Base-by-base conservation (phyloP, 306 rosid genomes). In the Malus sylvestris region DNA sequence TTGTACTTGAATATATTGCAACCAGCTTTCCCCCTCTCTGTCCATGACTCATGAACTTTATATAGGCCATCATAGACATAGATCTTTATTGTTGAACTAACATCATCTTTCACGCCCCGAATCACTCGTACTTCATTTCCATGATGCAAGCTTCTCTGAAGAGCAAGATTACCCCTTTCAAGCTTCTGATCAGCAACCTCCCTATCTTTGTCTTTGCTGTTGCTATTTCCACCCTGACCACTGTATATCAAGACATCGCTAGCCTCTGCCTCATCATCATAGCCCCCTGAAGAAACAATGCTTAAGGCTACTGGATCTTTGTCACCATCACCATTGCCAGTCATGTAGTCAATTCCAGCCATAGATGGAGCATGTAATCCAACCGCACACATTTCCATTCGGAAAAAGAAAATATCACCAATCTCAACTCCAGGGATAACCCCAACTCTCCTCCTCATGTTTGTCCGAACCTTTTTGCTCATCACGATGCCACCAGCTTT, bases 51-150 rank as follows among this genome's bases (percentile, higher is more conserved):
- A 42, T 86, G 81, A 60, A 90, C 83, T 78, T 65, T 85, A 73
- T 86, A 90, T 55, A 90, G 79, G 69, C 96, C 96, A 78, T 90
- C 92, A 71, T 90, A 90, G 61, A 90, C 73, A 83, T 90, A 90
- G 53, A 90, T 32, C 87, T 90, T 90, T 29, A 63, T 30, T 27
- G n/a, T 75, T 77, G 70, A 75, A 70, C 18, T 86, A 11, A 8
- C 23, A 14, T 66, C 63, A 77, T 90, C 90, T 70, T 35, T 86
- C 70, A 88, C 14, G 10, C 92, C 96, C 25, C 96, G 86, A 40
- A 90, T 85, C 51, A 90, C 92, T 83, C 96, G 83, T 22, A 90
- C 72, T 64, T 85, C 92, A 63, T 88, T 86, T 6, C 76, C 75
- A 10, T 84, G 83, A 4, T 76, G 73, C 25, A 82, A 63, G 82